Conservation (phyloP, 306 rosid genomes). For the Quercus ilex region DNA sequence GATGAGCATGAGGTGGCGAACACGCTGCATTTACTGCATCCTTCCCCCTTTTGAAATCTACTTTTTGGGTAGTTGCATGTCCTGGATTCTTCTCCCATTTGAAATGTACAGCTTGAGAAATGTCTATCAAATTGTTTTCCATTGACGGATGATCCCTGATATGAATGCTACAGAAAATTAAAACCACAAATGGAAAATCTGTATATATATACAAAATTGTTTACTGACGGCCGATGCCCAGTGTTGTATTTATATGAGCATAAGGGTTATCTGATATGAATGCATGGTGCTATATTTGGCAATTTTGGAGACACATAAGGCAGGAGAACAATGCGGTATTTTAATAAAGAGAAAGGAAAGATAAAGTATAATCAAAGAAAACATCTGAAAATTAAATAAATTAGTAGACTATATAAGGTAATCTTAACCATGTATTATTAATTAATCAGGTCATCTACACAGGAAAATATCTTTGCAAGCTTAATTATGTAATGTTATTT, state of each 20-base stretch:
- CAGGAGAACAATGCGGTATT: neutral
- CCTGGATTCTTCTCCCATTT: conserved; percentile 1
- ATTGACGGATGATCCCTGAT: neutral
- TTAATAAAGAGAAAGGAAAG: neutral
- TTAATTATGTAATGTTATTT: no score
- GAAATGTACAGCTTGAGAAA: neutral
- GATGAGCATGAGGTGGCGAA: neutral
- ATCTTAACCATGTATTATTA: neutral
- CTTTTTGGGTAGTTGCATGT: neutral
- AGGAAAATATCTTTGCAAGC: neutral
- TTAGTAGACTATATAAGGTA: neutral
- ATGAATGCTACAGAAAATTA: neutral
- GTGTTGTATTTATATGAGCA: neutral
- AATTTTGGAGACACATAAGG: neutral
- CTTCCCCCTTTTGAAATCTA: no score
- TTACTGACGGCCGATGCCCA: no score
- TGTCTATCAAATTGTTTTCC: neutral
- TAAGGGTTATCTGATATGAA: neutral
- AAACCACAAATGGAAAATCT: neutral
- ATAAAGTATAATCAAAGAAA: neutral
- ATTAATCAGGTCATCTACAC: neutral
- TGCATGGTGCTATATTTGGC: neutral
- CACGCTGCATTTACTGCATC: neutral
- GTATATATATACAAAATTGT: no score
- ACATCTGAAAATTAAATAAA: neutral